These are phyloP conservation scores for Arthrinium phaeospermum DNA, from an alignment of 2,329 filamentous ascomycete species.

Conservation along the genomic window DNA sequence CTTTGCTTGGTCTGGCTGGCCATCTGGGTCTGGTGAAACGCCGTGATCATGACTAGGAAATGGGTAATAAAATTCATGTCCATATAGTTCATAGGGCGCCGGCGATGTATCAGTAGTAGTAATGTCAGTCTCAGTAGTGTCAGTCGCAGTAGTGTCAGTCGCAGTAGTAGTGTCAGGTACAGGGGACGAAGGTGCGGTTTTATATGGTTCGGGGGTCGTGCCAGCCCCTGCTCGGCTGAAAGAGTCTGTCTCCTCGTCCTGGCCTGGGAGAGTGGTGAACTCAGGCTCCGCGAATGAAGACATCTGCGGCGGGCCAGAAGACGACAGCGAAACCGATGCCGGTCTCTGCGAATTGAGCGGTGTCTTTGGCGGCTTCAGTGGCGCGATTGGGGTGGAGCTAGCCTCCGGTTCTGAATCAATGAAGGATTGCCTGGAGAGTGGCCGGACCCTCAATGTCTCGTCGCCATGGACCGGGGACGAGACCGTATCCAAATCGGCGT, in stretches of 20 bases:
- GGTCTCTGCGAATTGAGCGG: constrained; percentile 8
- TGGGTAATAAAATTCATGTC: background rate
- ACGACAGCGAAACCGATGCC: background rate
- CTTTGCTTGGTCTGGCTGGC: background rate
- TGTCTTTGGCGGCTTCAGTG: constrained; percentile 20
- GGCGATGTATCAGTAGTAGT: background rate
- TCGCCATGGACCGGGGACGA: background rate
- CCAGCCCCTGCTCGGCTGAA: background rate
- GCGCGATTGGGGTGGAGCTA: background rate
- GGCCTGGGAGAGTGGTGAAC: background rate
- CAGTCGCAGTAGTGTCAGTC: no score
- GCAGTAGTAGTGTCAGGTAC: background rate
- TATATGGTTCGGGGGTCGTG: background rate
- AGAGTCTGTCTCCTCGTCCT: background rate
- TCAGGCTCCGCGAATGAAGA: background rate
- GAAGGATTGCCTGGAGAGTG: background rate
- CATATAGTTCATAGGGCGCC: background rate
- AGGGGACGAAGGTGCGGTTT: background rate
- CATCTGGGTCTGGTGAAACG: background rate
- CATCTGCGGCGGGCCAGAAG: background rate
- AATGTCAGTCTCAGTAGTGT: background rate
- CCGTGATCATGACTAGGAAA: background rate
- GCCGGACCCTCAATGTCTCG: background rate
- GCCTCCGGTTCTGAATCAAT: background rate
- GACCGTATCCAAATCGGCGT: background rate